Percentiles rank a stretch among this genome's conserved stretches.
phyloP scores from a whole-genome alignment of 2,329 filamentous ascomycete species.

The Gliomastix tumulicola region DNA sequence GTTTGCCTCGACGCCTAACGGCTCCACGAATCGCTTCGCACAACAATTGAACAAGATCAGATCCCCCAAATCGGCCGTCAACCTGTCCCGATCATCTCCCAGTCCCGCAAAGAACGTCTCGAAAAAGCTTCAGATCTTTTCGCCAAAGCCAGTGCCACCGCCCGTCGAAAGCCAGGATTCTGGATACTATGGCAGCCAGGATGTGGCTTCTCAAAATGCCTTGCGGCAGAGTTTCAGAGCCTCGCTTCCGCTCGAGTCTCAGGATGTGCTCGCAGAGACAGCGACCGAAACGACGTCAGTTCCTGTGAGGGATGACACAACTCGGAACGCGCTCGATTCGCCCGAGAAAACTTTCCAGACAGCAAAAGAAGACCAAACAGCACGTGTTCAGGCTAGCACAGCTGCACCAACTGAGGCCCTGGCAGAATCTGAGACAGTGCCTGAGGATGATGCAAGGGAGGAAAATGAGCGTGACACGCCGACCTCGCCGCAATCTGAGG shows the following conservation, averaged over 20 bases:
- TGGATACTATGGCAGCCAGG: constrained; percentile 65
- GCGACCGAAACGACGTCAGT: too few species aligned
- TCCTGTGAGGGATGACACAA: too few species aligned
- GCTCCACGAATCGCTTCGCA: constrained; percentile 45
- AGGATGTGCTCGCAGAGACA: too few species aligned
- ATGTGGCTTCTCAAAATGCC: constrained; percentile 12
- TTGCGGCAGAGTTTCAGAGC: constrained; percentile 15
- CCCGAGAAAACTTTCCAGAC: constrained; percentile 32
- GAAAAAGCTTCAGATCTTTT: constrained; percentile 21
- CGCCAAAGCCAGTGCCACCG: constrained; percentile 17
- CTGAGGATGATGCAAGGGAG: constrained; percentile 11
- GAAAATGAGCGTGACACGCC: too few species aligned
- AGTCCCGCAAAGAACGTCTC: constrained; percentile 24
- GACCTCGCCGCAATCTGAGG: constrained; percentile 61
- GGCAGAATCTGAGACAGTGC: constrained; percentile 2
- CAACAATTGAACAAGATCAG: constrained; percentile 41
- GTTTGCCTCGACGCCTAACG: constrained; percentile 48
- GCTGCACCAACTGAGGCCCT: neutral
- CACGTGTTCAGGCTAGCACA: constrained; percentile 10
- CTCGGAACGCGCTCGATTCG: too few species aligned
- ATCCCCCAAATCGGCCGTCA: constrained; percentile 52
- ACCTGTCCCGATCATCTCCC: constrained; percentile 30
- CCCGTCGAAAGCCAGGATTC: constrained; percentile 43
- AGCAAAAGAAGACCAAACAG: constrained; percentile 35
- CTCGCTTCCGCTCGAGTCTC: too few species aligned